Evolutionary conservation across 192 early-diverging fungal species (phyloP).

Genomic region (Coemansia sp.): DNA sequence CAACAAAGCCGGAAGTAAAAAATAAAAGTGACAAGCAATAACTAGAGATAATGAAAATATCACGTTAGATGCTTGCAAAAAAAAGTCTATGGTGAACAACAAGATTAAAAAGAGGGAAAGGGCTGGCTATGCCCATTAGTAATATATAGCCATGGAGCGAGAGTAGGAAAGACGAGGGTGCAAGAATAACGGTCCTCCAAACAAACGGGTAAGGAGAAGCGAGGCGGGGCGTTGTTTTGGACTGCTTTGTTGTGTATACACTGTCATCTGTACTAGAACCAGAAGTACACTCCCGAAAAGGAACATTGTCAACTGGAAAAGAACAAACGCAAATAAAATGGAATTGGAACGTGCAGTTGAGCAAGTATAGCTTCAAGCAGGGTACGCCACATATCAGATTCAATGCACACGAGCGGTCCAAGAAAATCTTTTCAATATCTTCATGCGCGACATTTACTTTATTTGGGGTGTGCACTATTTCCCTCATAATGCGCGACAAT

Average conservation of each 20-base stretch:
- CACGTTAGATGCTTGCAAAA: background rate
- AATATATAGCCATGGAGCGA: background rate
- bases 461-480: background rate
- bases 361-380: background rate
- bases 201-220: background rate
- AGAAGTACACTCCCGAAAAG: background rate
- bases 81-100: background rate
- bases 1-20: background rate
- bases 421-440: background rate
- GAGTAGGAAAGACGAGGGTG: background rate
- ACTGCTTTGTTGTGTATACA: background rate
- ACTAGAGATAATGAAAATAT: background rate
- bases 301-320: background rate
- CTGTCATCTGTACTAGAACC: background rate
- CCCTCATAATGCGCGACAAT: slow-evolving; percentile 5
- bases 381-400: background rate
- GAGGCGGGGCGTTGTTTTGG: background rate
- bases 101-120: background rate
- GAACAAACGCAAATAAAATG: background rate
- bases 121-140: background rate
- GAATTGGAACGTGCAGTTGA: background rate
- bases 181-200: background rate
- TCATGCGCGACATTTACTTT: background rate
- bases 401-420: background rate
- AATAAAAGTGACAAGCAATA: background rate